Evolutionary conservation across 352 stramenopile genomes (phyloP), one percentile per base, ranked within the genome.

Genomic region (Albugo candida): DNA sequence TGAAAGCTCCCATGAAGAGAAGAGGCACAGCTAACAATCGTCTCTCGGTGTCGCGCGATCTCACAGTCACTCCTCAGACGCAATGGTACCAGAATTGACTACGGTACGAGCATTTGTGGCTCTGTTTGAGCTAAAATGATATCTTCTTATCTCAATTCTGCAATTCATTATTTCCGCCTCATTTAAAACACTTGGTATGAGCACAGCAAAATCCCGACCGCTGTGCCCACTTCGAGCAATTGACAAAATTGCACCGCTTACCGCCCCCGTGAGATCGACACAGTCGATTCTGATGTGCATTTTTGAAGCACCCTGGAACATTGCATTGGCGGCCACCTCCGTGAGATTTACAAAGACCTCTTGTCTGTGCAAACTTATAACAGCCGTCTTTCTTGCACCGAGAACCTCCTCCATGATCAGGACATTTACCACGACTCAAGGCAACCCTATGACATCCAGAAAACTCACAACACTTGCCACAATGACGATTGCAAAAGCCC

Each of bases 341-440:
- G 39, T 93, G 81, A 6, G 74, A 84, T 50, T 86, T 86, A 59
- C 81, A 93, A 17, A 88, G 65, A 5, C 79, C 78, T 12, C 73
- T 61, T 1, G 74, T 83, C 49, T 86, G 74, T 0, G 77, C 75
- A 53, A 91, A 91, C 56, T 93, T 92, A 47, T 64, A 67, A 51
- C 81, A 93, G 14, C 68, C 74, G 8, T 82, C 72, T 41, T 74
- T 68, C 53, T 85, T 86, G 57, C 81, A 92, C 8, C 80, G 72
- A 6, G 77, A 84, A 18, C 76, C 81, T 18, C 81, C 81, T 13
- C 81, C 81, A 48, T 93, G 81, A 43, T 86, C 64, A 2, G 76
- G 77, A 47, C 81, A 93, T 45, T 87, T 84, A 45, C 77, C 74
- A 16, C 77, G 74, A 45, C 74, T 87, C 27, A 87, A 62, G 2